Base-by-base conservation (phyloP, 1,284 basidiomycete species). In the Pseudozyma sp. region DNA sequence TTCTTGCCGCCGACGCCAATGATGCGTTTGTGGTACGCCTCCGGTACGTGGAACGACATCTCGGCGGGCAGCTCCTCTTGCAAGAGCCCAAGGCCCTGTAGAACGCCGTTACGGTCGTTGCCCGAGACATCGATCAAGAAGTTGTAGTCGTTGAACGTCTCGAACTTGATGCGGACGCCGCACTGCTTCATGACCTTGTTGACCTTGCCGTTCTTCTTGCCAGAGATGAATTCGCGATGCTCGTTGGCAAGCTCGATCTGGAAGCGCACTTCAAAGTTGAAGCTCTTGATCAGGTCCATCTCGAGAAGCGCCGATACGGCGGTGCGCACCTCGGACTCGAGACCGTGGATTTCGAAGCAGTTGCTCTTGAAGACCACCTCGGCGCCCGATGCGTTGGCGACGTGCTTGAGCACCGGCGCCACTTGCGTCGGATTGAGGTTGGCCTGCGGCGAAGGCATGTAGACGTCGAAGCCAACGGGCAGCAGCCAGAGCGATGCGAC, bases 31-130 rank as follows among this genome's bases (percentile, higher is more conserved):
- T 99, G 96, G 85, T 98, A 99, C 52, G 91, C 90, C 86, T 99
- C 96, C 24, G 97, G 96, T 8, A 99, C 94, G 86, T 98, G 95
- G 89, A 99, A 99, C 29, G 94, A 97, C 55, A 97, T 92, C 85
- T 99, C 96, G n/a, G 97, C 95, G 1, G 96, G 96, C 17, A 99
- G 87, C 85, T 99, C 96, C 85, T 98, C 96, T 85, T 97, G 94
- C 31, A 99, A 87, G 69, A 97, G 88, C 6, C 90, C 90, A 46
- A 98, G 88, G 19, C 97, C 94, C 81, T 94, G 92, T 24, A 99
- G 86, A 29, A 94, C 92, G 31, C 91, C 92, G 35, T 68, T 72
- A 31, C 71, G 67, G 54, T 91, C 81, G 42, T 77, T 81, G 19
- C 85, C 84, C 10, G 85, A 84, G 11, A 86, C 91, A 85, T 97